Evolutionary conservation across 345 rosid species (phyloP), one percentile per base, ranked within the genome.

Genomic region (Microcos paniculata): DNA sequence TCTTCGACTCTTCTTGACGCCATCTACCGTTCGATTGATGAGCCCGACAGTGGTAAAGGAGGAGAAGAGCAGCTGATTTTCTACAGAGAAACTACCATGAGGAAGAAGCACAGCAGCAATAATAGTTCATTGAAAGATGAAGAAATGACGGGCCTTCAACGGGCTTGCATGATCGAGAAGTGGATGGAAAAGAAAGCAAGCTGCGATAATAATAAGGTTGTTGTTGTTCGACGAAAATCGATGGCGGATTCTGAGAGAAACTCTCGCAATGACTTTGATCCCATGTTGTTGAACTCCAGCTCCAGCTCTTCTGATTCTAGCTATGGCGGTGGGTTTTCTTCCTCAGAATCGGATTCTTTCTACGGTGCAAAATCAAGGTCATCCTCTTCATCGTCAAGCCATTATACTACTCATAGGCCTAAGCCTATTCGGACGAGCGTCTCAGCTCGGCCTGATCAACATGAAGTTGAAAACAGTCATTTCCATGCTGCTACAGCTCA

Each of bases 21-120:
- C 73, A 89, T 91, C 76, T 91, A 89, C 87, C 91, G 92, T 72
- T 93, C 98, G 15, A 87, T 93, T 42, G 98, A 86, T 80, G 98
- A 90, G 11, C 62, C 87, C 14, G 83, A 73, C 63, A 77, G 81
- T 66, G 45, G 68, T 4, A 71, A 23, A 63, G 75, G 45, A n/a
- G 80, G 40, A 4, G 78, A 80, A 6, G 82, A 80, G 52, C 4
- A 80, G 52, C 4, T 81, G 78, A 81, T 64, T 72, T 77, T 78
- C 66, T 78, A 57, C 78, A 72, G 46, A 46, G 52, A 72, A 23
- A 76, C 77, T 26, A 71, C 70, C 82, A 70, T 61, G 61, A 84
- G 52, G 74, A 81, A 82, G 56, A 75, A 75, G 8, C 67, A 59
- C 30, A 15, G 38, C 11, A 59, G 4, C 18, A 11, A 19, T 30